A percentile compares a stretch with the other conserved stretches of the same genome.
Conservation (phyloP, 257 asterid genomes). For the Anisodus tanguticus region DNA sequence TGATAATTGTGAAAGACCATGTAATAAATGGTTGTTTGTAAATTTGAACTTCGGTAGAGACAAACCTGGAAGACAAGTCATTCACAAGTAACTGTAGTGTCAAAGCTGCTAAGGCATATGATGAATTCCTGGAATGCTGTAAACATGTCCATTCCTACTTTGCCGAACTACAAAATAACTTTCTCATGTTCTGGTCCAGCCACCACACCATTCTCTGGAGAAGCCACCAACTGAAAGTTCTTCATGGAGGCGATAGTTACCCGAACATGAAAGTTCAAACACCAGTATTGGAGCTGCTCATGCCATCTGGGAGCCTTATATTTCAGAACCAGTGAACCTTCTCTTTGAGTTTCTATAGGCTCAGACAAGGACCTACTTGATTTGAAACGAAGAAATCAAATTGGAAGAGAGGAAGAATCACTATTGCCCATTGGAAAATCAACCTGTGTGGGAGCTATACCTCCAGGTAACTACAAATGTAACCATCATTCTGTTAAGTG, state of each 20-base stretch:
- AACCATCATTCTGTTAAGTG: background rate
- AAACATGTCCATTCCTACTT: conserved; percentile 88
- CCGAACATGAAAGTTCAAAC: conserved; percentile 90
- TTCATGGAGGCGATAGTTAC: conserved; percentile 43
- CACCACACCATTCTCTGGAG: conserved; percentile 56
- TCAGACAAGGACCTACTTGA: conserved; percentile 52
- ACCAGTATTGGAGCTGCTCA: conserved; percentile 97
- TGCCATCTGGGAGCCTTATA: conserved; percentile 96
- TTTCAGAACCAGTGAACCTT: conserved; percentile 59
- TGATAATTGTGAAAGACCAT: background rate
- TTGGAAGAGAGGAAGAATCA: conserved; percentile 54
- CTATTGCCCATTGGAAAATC: conserved; percentile 50
- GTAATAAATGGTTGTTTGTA: background rate
- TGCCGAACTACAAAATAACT: conserved; percentile 91
- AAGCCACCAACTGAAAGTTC: conserved; percentile 51
- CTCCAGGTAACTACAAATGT: conserved; percentile 73
- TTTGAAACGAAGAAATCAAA: conserved; percentile 53
- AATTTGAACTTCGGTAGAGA: background rate
- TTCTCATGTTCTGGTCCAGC: conserved; percentile 75
- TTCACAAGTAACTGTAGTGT: conserved; percentile 88
- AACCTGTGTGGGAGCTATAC: conserved; percentile 66
- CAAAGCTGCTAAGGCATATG: conserved; percentile 76
- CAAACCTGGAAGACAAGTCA: conserved; percentile 38
- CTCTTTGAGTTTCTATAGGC: conserved; percentile 14
- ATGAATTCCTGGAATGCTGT: conserved; percentile 86